These are phyloP conservation scores for Neurospora sp. DNA, from an alignment of 495 filamentous ascomycete genomes.

Conservation along the genomic window DNA sequence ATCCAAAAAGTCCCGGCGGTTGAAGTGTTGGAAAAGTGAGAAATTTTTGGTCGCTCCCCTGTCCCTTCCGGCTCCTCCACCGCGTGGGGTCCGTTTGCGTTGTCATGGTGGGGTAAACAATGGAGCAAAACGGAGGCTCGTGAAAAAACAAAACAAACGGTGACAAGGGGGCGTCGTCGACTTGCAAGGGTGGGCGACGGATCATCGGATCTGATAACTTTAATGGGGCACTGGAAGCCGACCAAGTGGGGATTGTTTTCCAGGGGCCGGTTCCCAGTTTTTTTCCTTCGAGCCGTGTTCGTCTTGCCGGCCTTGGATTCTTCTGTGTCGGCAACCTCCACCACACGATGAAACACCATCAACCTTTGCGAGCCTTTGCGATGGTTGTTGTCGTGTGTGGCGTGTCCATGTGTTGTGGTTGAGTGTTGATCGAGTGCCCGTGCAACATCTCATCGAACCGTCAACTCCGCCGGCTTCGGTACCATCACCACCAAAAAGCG, in stretches of 20 bases:
- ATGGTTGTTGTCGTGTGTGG: not conserved
- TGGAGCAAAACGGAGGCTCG: not conserved
- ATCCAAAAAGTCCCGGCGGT: not conserved
- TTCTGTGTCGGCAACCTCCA: not conserved
- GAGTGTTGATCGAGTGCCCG: not conserved
- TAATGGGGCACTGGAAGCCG: slow-evolving; percentile 1
- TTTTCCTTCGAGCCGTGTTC: not conserved
- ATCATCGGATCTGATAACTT: slow-evolving; percentile 12
- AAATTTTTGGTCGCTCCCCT: not conserved
- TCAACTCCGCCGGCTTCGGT: not conserved
- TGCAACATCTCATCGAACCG: not conserved
- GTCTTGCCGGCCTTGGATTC: not conserved
- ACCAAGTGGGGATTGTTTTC: not conserved
- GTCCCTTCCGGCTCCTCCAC: not conserved
- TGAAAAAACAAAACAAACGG: not conserved
- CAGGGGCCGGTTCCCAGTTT: not conserved
- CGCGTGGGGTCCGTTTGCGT: not conserved
- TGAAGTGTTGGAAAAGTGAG: not conserved
- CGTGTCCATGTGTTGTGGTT: not conserved
- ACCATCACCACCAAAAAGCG: not conserved
- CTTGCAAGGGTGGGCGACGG: not conserved
- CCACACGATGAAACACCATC: not conserved
- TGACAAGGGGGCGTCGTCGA: not conserved
- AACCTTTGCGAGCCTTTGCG: not conserved
- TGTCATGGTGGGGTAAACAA: not conserved